Percentiles rank a stretch among this genome's conserved stretches.
Conservation (phyloP, 192 early-diverging fungal species). For the Cetraspora pellucida region DNA sequence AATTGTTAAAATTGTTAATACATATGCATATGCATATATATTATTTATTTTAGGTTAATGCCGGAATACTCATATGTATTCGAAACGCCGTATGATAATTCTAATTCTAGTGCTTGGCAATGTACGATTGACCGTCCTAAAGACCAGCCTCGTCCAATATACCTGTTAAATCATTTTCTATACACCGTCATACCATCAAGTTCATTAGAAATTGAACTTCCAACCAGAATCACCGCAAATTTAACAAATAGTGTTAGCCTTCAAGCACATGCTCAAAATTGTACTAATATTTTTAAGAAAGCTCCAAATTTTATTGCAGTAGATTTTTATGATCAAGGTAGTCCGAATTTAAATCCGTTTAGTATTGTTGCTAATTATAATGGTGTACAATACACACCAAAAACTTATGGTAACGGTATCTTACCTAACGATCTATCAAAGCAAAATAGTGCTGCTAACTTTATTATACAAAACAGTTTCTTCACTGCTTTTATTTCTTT, state of each 20-base stretch:
- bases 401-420: background rate
- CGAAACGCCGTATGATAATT: conserved; percentile 70
- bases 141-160: conserved; percentile 52
- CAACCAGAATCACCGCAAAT: conserved; percentile 53
- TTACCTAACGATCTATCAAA: too few relatives aligned
- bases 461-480: too few relatives aligned
- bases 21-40: background rate
- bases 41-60: conserved; percentile 49
- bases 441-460: too few relatives aligned
- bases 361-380: conserved; percentile 1
- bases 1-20: conserved; percentile 3
- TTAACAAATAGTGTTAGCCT: conserved; percentile 61
- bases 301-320: conserved; percentile 73
- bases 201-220: conserved; percentile 45
- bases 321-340: conserved; percentile 73
- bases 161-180: conserved; percentile 78
- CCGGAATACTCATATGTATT: conserved; percentile 66
- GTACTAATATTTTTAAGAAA: conserved; percentile 47
- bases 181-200: conserved; percentile 48
- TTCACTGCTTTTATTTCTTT: too few relatives aligned
- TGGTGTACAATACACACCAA: conserved; percentile 10
- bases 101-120: conserved; percentile 48
- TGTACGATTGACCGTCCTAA: conserved; percentile 63
- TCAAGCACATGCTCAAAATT: conserved; percentile 57
- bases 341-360: background rate